phyloP scores from a whole-genome alignment of 345 rosid genomes.

The Brassica juncea region DNA sequence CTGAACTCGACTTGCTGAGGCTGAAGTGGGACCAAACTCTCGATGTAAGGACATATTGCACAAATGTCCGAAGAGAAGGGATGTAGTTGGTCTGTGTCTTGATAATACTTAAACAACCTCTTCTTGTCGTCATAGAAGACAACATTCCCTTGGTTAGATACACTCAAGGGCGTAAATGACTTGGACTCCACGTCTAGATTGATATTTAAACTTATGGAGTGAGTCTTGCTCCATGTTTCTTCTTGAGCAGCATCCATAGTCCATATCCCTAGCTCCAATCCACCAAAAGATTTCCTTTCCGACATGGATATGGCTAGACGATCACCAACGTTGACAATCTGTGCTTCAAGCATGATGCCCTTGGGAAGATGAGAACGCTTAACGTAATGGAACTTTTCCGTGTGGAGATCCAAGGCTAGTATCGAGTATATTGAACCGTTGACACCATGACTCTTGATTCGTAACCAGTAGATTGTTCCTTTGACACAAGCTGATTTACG shows the following conservation, averaged over 20 bases:
- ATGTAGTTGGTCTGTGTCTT: not conserved
- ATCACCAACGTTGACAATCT: not conserved
- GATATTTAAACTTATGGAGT: not conserved
- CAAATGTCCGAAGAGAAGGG: not conserved
- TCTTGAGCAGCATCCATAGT: not conserved
- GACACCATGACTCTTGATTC: not conserved
- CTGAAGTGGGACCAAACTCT: not conserved
- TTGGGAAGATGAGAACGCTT: not conserved
- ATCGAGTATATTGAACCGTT: not conserved
- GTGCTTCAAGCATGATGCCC: not conserved
- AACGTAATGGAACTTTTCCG: not conserved
- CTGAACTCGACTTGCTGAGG: not conserved
- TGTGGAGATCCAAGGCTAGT: not conserved
- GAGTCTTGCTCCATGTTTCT: not conserved
- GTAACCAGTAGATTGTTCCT: not conserved
- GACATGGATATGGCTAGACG: not conserved
- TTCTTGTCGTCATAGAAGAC: not conserved
- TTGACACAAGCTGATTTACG: not conserved
- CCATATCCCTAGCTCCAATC: not conserved
- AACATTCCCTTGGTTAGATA: not conserved
- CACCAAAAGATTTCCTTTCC: not conserved
- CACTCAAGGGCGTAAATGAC: not conserved
- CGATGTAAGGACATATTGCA: not conserved
- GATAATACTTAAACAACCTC: not conserved
- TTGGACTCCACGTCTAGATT: not conserved